Percentiles rank a stretch among this genome's conserved stretches.
phyloP scores from a whole-genome alignment of 1,139 yeast species.

The Pichia sp. region DNA sequence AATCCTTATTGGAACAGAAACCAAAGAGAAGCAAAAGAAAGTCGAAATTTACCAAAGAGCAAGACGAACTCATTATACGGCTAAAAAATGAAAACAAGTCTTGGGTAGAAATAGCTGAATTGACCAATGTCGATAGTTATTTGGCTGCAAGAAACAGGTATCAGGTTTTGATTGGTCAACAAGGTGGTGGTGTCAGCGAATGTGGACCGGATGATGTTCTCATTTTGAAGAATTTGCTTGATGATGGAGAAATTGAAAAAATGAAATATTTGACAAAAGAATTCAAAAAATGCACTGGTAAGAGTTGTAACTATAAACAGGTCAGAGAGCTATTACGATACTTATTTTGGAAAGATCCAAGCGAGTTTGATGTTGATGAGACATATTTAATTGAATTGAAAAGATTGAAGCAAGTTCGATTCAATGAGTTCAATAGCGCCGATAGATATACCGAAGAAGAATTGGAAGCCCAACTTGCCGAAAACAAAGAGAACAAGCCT shows the following conservation, averaged over 20 bases:
- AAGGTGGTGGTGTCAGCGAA: conserved; percentile 63
- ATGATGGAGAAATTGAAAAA: conserved; percentile 65
- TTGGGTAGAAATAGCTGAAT: conserved; percentile 71
- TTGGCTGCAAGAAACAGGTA: conserved; percentile 72
- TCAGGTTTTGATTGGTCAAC: conserved; percentile 78
- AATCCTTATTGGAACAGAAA: conserved; percentile 15
- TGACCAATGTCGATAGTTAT: conserved; percentile 57
- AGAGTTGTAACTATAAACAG: conserved; percentile 43
- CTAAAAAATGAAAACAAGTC: conserved; percentile 56
- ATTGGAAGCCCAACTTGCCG: neutral
- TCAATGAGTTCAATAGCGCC: conserved; percentile 4
- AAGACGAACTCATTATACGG: conserved; percentile 56
- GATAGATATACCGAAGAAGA: neutral
- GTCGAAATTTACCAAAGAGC: conserved; percentile 60
- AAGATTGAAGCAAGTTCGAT: conserved; percentile 9
- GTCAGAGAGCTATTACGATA: conserved; percentile 47
- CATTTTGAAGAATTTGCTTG: conserved; percentile 45
- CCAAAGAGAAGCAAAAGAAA: conserved; percentile 49
- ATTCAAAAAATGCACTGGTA: conserved; percentile 51
- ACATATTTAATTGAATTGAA: conserved; percentile 23
- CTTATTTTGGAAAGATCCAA: conserved; percentile 51
- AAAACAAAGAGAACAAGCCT: neutral
- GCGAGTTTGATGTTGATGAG: conserved; percentile 46
- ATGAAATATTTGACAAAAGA: conserved; percentile 60
- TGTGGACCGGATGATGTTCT: conserved; percentile 55